Conservation (phyloP, 257 asterid genomes). For the Buddleja alternifolia region DNA sequence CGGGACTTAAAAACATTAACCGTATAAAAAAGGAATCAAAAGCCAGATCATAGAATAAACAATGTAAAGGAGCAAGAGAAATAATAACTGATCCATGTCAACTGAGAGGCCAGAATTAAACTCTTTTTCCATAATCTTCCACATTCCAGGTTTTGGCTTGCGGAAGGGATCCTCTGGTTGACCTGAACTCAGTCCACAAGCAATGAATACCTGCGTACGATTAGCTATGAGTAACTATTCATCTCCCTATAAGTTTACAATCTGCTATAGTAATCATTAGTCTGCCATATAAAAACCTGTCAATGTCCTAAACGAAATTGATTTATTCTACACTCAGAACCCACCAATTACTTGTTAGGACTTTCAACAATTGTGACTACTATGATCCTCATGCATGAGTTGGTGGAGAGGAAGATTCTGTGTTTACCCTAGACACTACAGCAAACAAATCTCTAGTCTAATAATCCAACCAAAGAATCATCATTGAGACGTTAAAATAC, state of each 20-base stretch:
- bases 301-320: no score
- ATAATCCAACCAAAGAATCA: no score
- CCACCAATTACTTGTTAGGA: no score
- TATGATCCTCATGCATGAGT: no score
- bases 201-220: slow-evolving; percentile 79
- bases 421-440: no score
- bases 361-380: no score
- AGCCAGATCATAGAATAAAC: not conserved
- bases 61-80: slow-evolving; percentile 20
- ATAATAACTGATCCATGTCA: slow-evolving; percentile 74
- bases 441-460: no score
- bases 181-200: slow-evolving; percentile 73
- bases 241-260: not conserved
- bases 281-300: no score
- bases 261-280: not conserved
- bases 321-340: no score
- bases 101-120: slow-evolving; percentile 80
- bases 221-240: slow-evolving; percentile 3
- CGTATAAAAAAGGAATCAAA: not conserved
- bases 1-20: not conserved
- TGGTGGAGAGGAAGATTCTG: no score
- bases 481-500: no score
- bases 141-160: slow-evolving; percentile 95
- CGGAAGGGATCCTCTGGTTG: slow-evolving; percentile 76
- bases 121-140: slow-evolving; percentile 84